Percentiles rank a stretch among this genome's conserved stretches.
Conservation (phyloP, 108 stramenopile species). For the Parmales sp. region DNA sequence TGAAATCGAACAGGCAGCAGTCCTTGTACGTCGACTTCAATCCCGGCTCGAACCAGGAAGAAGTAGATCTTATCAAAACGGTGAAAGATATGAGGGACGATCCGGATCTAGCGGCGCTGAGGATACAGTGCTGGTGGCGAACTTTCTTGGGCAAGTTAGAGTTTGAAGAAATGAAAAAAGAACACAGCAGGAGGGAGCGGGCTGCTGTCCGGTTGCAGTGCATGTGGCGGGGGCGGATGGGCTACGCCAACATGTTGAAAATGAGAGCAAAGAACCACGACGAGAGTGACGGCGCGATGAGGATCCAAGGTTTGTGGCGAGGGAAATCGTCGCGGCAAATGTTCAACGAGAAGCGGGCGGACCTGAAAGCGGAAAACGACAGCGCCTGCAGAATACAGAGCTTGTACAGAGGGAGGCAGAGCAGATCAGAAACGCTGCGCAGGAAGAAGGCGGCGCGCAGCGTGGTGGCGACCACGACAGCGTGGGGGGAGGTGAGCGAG, state of each 20-base stretch:
- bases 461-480: background rate
- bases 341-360: background rate
- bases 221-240: background rate
- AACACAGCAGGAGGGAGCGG: background rate
- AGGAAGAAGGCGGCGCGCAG: background rate
- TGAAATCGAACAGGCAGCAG: background rate
- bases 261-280: slow-evolving; percentile 4
- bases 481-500: too few species aligned
- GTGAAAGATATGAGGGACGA: background rate
- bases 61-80: background rate
- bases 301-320: slow-evolving; percentile 1
- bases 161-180: background rate
- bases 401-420: background rate
- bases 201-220: background rate
- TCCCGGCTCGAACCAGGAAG: background rate
- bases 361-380: background rate
- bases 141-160: background rate
- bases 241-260: background rate
- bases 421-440: background rate
- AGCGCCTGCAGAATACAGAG: background rate
- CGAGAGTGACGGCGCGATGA: background rate
- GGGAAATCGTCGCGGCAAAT: background rate
- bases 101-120: background rate
- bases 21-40: background rate
- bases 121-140: background rate